Percentiles rank a stretch among this genome's conserved stretches.
Conservation (phyloP, 129 eudicot genomes). For the Flaveria robusta region DNA sequence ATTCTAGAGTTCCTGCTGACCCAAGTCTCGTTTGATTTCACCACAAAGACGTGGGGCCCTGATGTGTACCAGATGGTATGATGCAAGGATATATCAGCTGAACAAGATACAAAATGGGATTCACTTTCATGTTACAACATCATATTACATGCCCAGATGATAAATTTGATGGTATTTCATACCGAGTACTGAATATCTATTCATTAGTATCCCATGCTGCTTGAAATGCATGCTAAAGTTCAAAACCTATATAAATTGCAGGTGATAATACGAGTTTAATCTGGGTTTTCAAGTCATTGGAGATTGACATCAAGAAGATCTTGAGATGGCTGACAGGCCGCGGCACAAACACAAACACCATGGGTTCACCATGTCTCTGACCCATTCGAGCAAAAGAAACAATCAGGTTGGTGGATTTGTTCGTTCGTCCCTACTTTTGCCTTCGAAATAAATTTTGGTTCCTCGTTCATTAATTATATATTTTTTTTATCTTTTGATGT, state of each 20-base stretch:
- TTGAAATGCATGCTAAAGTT: slow-evolving; percentile 9
- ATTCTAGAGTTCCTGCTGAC: slow-evolving; percentile 11
- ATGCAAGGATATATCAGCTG: neutral
- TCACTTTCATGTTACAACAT: slow-evolving; percentile 5
- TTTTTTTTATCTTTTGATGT: neutral
- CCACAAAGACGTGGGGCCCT: slow-evolving; percentile 6
- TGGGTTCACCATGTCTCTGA: slow-evolving; percentile 2
- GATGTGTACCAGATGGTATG: neutral
- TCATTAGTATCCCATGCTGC: neutral
- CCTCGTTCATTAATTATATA: neutral
- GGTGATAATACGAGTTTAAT: slow-evolving; percentile 16
- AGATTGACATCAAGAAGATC: slow-evolving; percentile 13
- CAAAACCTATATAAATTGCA: slow-evolving; percentile 5
- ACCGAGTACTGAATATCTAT: neutral
- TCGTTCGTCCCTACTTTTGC: neutral
- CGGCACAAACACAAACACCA: slow-evolving; percentile 7
- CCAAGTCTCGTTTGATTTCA: slow-evolving; percentile 17
- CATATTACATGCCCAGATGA: neutral
- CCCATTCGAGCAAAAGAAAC: slow-evolving; percentile 12
- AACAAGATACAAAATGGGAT: neutral
- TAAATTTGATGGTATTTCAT: neutral
- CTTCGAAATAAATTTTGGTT: neutral
- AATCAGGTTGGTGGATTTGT: slow-evolving; percentile 11
- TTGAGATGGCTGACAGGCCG: neutral
- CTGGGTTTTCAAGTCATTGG: slow-evolving; percentile 1